Conservation (phyloP, 345 rosid species). For the Raphanus sativus region DNA sequence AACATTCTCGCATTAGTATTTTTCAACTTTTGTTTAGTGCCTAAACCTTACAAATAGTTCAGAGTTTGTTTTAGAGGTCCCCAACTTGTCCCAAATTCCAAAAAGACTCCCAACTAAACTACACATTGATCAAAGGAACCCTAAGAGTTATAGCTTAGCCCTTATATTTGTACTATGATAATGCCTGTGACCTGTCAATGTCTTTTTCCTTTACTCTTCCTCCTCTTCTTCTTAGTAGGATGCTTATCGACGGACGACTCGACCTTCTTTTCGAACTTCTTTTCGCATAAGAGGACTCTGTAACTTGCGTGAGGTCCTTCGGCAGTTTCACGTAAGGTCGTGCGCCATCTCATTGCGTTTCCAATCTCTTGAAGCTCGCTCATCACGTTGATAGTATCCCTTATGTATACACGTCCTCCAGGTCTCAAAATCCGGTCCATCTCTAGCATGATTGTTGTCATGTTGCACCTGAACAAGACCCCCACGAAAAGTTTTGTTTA, state of each 20-base stretch:
- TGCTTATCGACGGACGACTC: conserved; percentile 6
- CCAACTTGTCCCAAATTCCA: not conserved
- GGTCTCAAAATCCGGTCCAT: conserved; percentile 98
- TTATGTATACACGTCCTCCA: conserved; percentile 85
- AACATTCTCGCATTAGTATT: no score
- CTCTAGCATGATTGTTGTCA: conserved; percentile 90
- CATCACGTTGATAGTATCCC: conserved; percentile 71
- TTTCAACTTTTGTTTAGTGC: not conserved
- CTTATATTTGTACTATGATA: not conserved
- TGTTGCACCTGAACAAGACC: conserved; percentile 65
- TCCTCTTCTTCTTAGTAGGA: conserved; percentile 20
- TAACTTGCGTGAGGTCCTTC: conserved; percentile 98
- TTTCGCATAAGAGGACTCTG: conserved; percentile 74
- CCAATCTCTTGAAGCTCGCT: conserved; percentile 76
- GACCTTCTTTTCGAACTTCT: conserved; percentile 60
- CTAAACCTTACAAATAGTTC: not conserved
- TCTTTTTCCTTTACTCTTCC: conserved; percentile 29
- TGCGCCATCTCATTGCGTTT: conserved; percentile 83
- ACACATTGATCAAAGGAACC: no score
- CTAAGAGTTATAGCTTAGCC: not conserved
- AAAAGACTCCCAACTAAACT: no score
- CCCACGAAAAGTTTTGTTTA: not conserved
- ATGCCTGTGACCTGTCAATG: conserved; percentile 15
- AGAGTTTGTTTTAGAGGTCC: not conserved
- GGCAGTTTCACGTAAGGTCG: conserved; percentile 61